Evolutionary conservation across 2,329 filamentous ascomycete species (phyloP).

Genomic region (Fusarium sp.): DNA sequence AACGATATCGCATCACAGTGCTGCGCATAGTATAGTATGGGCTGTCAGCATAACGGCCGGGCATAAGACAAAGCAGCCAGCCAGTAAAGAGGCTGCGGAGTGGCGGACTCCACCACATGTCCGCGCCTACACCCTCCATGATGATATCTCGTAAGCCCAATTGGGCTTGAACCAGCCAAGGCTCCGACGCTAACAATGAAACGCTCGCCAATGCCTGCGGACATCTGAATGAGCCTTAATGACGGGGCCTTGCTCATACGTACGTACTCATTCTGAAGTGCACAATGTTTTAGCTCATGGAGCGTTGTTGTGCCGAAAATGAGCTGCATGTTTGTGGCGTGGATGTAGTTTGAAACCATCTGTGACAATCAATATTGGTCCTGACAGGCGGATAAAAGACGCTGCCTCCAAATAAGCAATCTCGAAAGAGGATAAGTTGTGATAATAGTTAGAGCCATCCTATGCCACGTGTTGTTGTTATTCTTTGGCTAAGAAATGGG

Average conservation of each 20-base stretch:
- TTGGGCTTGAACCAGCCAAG: constrained; percentile 34
- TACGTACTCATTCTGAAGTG: neutral
- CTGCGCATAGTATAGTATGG: constrained; percentile 4
- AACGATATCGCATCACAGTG: constrained; percentile 9
- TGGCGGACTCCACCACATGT: constrained; percentile 40
- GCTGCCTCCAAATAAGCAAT: neutral
- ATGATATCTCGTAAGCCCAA: constrained; percentile 40
- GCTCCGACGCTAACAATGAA: constrained; percentile 27
- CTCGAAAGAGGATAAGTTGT: neutral
- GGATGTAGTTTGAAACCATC: constrained; percentile 5
- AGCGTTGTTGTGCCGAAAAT: constrained; percentile 2
- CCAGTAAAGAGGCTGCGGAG: constrained; percentile 29
- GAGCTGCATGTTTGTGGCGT: constrained; percentile 10
- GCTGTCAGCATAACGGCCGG: constrained; percentile 38
- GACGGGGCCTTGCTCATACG: constrained; percentile 6
- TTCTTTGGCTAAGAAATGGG: neutral
- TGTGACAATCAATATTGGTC: constrained; percentile 4
- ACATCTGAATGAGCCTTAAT: constrained; percentile 27
- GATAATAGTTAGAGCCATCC: constrained; percentile 2
- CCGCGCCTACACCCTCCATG: constrained; percentile 29
- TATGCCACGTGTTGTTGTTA: constrained; percentile 3
- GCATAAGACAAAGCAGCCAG: neutral
- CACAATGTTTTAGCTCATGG: neutral
- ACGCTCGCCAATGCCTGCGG: constrained; percentile 24
- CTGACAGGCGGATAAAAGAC: constrained; percentile 25